A percentile compares a stretch with the other conserved stretches of the same genome.
phyloP scores from a whole-genome alignment of 768 basidiomycete species.

The Podaxis mareebaensis region DNA sequence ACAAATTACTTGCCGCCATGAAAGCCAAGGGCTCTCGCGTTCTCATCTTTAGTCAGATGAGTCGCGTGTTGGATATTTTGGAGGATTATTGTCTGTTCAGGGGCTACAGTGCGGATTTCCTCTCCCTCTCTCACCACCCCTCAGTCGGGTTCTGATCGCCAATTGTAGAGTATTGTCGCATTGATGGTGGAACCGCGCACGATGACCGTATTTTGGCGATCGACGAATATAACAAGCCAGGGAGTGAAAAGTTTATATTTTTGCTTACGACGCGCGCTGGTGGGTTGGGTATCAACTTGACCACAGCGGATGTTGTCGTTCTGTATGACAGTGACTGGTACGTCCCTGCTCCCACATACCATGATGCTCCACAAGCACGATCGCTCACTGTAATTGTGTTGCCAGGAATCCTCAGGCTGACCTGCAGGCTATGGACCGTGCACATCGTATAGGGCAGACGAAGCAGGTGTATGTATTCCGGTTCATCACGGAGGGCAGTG shows the following conservation, averaged over 20 bases:
- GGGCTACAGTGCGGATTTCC: conserved; percentile 66
- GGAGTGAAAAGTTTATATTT: conserved; percentile 95
- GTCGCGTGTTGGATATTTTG: conserved; percentile 95
- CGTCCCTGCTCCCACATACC: conserved; percentile 18
- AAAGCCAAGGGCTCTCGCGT: conserved; percentile 92
- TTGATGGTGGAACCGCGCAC: conserved; percentile 94
- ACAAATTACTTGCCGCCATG: conserved; percentile 87
- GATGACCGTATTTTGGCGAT: conserved; percentile 95
- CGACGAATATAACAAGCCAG: conserved; percentile 96
- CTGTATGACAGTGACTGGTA: conserved; percentile 97
- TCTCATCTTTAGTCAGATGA: conserved; percentile 99
- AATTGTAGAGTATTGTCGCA: conserved; percentile 85
- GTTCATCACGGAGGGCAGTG: conserved; percentile 95
- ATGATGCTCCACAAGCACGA: not conserved
- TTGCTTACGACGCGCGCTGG: conserved; percentile 95
- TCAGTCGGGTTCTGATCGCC: conserved; percentile 8
- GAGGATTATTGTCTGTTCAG: conserved; percentile 97
- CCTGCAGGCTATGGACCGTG: conserved; percentile 97
- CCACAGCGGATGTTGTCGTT: conserved; percentile 92
- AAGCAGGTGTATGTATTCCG: conserved; percentile 97
- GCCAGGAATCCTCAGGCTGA: conserved; percentile 97
- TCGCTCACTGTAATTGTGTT: not conserved
- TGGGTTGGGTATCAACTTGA: conserved; percentile 95
- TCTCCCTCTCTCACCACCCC: not conserved
- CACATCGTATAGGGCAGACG: conserved; percentile 94